phyloP scores from a whole-genome alignment of 495 filamentous ascomycete genomes.

The Trichoderma reesei region DNA sequence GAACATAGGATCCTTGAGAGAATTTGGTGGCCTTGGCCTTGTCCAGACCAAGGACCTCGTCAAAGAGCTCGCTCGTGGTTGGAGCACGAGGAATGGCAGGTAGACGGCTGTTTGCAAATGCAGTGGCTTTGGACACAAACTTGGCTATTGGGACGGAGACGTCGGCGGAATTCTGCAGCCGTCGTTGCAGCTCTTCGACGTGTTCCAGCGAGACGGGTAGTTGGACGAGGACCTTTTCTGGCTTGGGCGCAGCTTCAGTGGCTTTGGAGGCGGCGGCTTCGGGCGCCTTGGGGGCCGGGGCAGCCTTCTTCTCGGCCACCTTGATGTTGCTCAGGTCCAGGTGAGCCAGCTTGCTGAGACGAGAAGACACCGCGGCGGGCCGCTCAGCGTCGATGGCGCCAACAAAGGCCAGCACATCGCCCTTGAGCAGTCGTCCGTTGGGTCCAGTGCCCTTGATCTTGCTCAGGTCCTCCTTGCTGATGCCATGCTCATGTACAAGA shows the following conservation, averaged over 20 bases:
- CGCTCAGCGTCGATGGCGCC: slow-evolving; percentile 62
- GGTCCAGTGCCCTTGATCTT: slow-evolving; percentile 83
- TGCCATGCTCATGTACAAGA: slow-evolving; percentile 65
- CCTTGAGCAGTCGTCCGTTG: slow-evolving; percentile 83
- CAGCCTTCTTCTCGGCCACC: slow-evolving; percentile 46
- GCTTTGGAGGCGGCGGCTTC: slow-evolving; percentile 35
- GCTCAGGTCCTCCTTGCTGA: slow-evolving; percentile 59
- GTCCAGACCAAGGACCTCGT: slow-evolving; percentile 71
- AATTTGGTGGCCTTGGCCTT: slow-evolving; percentile 29
- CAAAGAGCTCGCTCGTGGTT: slow-evolving; percentile 74
- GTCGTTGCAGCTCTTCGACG: slow-evolving; percentile 69
- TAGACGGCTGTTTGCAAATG: slow-evolving; percentile 76
- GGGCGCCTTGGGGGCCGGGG: neutral
- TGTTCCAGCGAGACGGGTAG: slow-evolving; percentile 67
- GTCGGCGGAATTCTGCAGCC: slow-evolving; percentile 62
- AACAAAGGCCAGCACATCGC: slow-evolving; percentile 86
- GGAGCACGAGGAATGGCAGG: slow-evolving; percentile 54
- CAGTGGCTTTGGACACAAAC: slow-evolving; percentile 73
- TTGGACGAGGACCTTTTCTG: slow-evolving; percentile 45
- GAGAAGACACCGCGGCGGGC: slow-evolving; percentile 55
- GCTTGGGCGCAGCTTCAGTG: slow-evolving; percentile 26
- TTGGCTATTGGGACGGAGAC: slow-evolving; percentile 75
- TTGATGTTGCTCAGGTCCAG: slow-evolving; percentile 95
- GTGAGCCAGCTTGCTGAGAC: slow-evolving; percentile 64
- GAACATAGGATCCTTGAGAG: slow-evolving; percentile 50